Evolutionary conservation across 257 asterid species (phyloP).

Genomic region (Asclepias syriaca): DNA sequence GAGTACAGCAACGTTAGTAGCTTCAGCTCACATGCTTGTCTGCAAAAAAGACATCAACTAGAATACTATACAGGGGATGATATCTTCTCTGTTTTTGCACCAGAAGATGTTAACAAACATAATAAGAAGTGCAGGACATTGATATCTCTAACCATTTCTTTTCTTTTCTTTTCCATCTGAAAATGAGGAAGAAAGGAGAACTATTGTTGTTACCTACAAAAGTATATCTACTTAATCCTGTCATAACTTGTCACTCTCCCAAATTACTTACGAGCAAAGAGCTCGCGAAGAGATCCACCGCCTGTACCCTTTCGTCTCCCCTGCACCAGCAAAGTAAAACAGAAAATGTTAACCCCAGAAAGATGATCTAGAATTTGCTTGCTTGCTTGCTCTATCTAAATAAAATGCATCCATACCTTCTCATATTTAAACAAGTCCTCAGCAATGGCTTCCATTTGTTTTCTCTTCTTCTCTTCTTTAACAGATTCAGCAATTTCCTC

Average conservation of each 20-base stretch:
- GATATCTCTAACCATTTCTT: background rate
- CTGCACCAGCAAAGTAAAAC: conserved; percentile 30
- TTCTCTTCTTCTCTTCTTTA: conserved; percentile 76
- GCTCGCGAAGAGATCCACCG: conserved; percentile 41
- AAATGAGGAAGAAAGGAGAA: background rate
- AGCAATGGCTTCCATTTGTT: conserved; percentile 87
- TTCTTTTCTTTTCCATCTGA: background rate
- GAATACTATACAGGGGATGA: background rate
- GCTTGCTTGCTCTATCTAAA: background rate
- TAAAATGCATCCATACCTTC: conserved; percentile 45
- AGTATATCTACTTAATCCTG: background rate
- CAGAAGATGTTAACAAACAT: too few species aligned
- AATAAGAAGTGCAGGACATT: background rate
- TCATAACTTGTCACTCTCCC: background rate
- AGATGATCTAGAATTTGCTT: too few species aligned
- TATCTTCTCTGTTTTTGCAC: background rate
- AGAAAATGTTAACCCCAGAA: background rate
- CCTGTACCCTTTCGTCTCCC: conserved; percentile 42
- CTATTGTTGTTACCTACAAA: background rate
- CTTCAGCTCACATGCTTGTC: background rate
- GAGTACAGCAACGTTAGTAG: background rate
- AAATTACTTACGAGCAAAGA: conserved; percentile 35
- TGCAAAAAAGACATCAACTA: background rate
- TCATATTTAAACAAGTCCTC: conserved; percentile 82
- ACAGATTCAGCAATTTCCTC: conserved; percentile 63